These are phyloP conservation scores for Aspergillus ostianus DNA, from an alignment of 495 filamentous ascomycete species.

Conservation along the genomic window DNA sequence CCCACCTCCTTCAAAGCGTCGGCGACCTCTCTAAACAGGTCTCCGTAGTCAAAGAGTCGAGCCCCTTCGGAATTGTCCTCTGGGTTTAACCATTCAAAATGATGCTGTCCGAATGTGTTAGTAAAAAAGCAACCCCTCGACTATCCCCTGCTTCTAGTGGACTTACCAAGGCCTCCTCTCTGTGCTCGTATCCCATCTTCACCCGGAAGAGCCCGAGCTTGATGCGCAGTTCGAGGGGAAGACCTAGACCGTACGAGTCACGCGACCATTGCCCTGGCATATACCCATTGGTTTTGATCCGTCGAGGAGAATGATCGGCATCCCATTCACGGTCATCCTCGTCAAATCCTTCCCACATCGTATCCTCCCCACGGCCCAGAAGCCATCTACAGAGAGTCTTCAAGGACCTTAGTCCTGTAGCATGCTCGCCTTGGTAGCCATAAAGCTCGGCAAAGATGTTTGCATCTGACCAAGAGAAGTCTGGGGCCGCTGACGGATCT, in stretches of 20 bases:
- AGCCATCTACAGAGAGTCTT: conserved; percentile 78
- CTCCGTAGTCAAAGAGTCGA: conserved; percentile 60
- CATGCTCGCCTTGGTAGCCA: conserved; percentile 56
- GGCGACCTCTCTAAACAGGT: conserved; percentile 74
- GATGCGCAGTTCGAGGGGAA: conserved; percentile 81
- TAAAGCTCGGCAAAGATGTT: conserved; percentile 83
- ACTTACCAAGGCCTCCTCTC: conserved; percentile 76
- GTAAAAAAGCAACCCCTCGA: conserved; percentile 4
- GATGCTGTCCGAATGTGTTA: conserved; percentile 40
- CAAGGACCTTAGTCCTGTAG: conserved; percentile 62
- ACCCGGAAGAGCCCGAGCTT: conserved; percentile 82
- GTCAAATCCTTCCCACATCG: conserved; percentile 72
- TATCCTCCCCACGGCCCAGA: conserved; percentile 69
- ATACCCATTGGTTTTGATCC: conserved; percentile 56
- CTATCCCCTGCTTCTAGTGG: background rate
- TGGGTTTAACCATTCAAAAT: conserved; percentile 66
- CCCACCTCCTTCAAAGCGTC: conserved; percentile 59
- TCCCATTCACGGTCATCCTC: conserved; percentile 95
- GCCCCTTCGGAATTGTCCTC: conserved; percentile 46
- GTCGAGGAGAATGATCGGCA: conserved; percentile 63
- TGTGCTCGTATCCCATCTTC: conserved; percentile 55
- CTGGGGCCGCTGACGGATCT: conserved; percentile 45
- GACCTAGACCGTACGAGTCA: conserved; percentile 66
- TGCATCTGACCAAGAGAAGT: conserved; percentile 78
- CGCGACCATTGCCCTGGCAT: conserved; percentile 50